Base-by-base conservation (phyloP, 2,329 filamentous ascomycete species). In the Zasmidium citrigriseum region DNA sequence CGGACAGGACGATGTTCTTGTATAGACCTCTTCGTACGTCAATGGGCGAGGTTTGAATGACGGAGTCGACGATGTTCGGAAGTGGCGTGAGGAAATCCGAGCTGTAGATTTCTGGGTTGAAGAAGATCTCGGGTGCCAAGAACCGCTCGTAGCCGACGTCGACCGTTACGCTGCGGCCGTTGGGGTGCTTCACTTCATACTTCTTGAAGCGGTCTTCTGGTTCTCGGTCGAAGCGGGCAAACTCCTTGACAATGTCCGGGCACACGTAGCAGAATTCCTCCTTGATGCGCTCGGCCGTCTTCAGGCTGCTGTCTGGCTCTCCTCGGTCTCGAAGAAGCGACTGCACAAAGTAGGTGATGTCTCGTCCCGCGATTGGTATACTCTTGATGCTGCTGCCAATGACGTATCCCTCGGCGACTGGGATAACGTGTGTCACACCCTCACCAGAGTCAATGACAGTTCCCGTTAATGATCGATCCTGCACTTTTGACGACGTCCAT, bases 301-400 rank as follows among this genome's bases (percentile, higher is more conserved):
- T 97, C 65, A 99, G 83, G 57, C 92, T 96, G 72, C 93, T 97
- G 74, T 99, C 95, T 21, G 95, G 88, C 82, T 99, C 95, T 68
- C 93, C 93, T 68, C 95, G 90, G 77, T 99, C 95, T 79, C 95
- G 89, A 52, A 99, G 87, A 59, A 99, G 84, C 62, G 90, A 96
- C 78, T 99, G 95, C 53, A 99, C 93, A 72, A 99, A 99, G 78
- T 98, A 97, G 71, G 95, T 99, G 70, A 99, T 96, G 75, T 99
- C 96, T 77, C 95, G 90, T 72, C 95, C 95, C 54, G 95, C 95
- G 70, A 99, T 96, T 5, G 96, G 95, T 68, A 99, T 96, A 62
- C 93, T 97, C 82, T 99, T 99, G 81, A 99, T 99, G 20, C 93
- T 97, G 24, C 93, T 98, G 46, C 93, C 95, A 75, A 99, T 99